Percentiles rank a stretch among this genome's conserved stretches.
Evolutionary conservation across 148 eudicot genomes (phyloP).

Genomic region (Selenicereus undatus): DNA sequence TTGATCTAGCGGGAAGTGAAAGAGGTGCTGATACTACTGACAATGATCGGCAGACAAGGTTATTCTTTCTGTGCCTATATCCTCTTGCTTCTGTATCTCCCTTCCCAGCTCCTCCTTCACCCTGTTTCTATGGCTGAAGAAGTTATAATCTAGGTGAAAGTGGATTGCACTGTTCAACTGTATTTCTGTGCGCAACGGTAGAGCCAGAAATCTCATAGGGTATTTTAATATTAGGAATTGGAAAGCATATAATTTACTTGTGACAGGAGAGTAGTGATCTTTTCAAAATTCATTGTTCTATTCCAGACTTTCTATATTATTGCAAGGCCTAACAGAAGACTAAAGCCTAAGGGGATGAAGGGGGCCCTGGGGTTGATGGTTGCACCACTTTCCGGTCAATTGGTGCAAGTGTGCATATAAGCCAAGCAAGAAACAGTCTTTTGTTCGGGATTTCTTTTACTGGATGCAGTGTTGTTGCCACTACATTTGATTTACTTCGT

Average conservation of each 20-base stretch:
- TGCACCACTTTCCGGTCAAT: background rate
- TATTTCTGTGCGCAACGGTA: background rate
- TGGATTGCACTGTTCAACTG: background rate
- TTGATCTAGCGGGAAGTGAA: constrained; percentile 99
- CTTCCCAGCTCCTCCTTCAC: background rate
- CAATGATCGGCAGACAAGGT: constrained; percentile 97
- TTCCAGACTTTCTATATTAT: too few relatives aligned
- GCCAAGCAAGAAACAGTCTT: background rate
- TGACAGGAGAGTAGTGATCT: too few relatives aligned
- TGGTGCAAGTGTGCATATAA: background rate
- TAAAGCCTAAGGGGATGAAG: background rate
- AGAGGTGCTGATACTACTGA: constrained; percentile 99
- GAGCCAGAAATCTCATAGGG: background rate
- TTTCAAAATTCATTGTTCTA: too few relatives aligned
- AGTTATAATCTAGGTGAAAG: background rate
- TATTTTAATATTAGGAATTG: too few relatives aligned
- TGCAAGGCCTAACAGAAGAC: background rate
- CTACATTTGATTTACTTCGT: background rate
- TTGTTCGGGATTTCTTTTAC: background rate
- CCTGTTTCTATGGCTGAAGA: background rate
- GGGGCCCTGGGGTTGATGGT: background rate
- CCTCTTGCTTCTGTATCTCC: background rate
- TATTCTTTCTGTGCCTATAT: constrained; percentile 11
- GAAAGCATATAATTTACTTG: too few relatives aligned
- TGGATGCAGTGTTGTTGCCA: background rate